These are phyloP conservation scores for Diaporthe vexans DNA, from an alignment of 2,329 filamentous ascomycete genomes.

Conservation along the genomic window DNA sequence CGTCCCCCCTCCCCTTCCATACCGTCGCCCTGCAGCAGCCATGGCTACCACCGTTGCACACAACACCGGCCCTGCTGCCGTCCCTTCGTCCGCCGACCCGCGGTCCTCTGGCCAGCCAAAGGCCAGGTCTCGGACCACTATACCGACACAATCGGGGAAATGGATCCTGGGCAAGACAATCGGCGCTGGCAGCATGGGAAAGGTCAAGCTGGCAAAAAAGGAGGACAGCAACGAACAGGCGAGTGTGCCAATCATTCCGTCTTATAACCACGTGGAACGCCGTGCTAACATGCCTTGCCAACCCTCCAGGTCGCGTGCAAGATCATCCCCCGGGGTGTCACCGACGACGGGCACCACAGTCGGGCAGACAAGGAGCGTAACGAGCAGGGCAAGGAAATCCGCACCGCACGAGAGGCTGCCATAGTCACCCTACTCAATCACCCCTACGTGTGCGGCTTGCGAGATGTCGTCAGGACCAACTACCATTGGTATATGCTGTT, in stretches of 20 bases:
- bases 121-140: conserved; percentile 79
- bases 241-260: conserved; percentile 49
- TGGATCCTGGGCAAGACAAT: conserved; percentile 98
- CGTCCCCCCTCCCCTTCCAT: conserved; percentile 48
- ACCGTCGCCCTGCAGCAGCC: conserved; percentile 47
- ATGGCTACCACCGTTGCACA: conserved; percentile 54
- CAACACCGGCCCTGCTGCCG: conserved; percentile 67
- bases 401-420: conserved; percentile 93
- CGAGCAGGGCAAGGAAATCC: conserved; percentile 95
- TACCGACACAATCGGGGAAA: conserved; percentile 90
- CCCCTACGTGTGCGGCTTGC: conserved; percentile 95
- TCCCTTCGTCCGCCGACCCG: conserved; percentile 63
- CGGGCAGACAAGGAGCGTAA: conserved; percentile 85
- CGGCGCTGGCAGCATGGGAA: conserved; percentile 98
- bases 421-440: conserved; percentile 96
- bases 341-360: conserved; percentile 83
- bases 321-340: conserved; percentile 92
- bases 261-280: conserved; percentile 18
- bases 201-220: conserved; percentile 95
- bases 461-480: conserved; percentile 94
- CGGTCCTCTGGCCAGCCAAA: conserved; percentile 63
- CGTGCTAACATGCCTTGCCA: conserved; percentile 31
- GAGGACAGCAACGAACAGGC: conserved; percentile 93
- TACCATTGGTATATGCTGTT: conserved; percentile 99
- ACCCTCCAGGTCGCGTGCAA: conserved; percentile 87